Conservation (phyloP, 805 yeast species). For the Blastobotrys chiropterorum region DNA sequence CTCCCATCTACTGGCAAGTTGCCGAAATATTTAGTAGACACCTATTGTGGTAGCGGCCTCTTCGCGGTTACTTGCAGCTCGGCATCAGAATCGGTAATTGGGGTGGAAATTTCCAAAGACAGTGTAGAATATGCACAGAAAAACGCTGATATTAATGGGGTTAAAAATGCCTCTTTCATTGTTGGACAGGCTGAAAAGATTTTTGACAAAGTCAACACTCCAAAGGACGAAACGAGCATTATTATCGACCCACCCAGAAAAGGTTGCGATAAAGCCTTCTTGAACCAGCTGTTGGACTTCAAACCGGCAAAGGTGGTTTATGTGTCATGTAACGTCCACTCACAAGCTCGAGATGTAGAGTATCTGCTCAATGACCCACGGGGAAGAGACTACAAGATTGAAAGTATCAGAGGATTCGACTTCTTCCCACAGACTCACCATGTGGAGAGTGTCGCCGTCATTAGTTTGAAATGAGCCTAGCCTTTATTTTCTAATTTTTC, state of each 20-base stretch:
- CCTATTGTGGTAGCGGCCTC: slow-evolving; percentile 94
- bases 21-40: slow-evolving; percentile 76
- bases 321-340: slow-evolving; percentile 94
- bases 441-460: slow-evolving; percentile 81
- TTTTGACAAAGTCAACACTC: slow-evolving; percentile 59
- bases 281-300: slow-evolving; percentile 78
- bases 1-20: slow-evolving; percentile 34
- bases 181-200: slow-evolving; percentile 91
- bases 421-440: slow-evolving; percentile 95
- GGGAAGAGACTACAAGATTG: slow-evolving; percentile 55
- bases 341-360: slow-evolving; percentile 91
- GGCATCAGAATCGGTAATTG: slow-evolving; percentile 78
- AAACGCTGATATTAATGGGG: slow-evolving; percentile 66
- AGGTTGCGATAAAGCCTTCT: slow-evolving; percentile 86
- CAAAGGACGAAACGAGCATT: slow-evolving; percentile 72
- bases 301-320: slow-evolving; percentile 86
- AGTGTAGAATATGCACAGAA: slow-evolving; percentile 80
- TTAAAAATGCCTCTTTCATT: slow-evolving; percentile 74
- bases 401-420: slow-evolving; percentile 88
- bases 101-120: slow-evolving; percentile 91
- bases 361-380: slow-evolving; percentile 61
- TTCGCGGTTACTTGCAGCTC: slow-evolving; percentile 81
- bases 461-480: slow-evolving; percentile 28
- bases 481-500: neutral
- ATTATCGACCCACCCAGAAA: slow-evolving; percentile 96